phyloP scores from a whole-genome alignment of 805 yeast species.

The Candida broadrunensis region DNA sequence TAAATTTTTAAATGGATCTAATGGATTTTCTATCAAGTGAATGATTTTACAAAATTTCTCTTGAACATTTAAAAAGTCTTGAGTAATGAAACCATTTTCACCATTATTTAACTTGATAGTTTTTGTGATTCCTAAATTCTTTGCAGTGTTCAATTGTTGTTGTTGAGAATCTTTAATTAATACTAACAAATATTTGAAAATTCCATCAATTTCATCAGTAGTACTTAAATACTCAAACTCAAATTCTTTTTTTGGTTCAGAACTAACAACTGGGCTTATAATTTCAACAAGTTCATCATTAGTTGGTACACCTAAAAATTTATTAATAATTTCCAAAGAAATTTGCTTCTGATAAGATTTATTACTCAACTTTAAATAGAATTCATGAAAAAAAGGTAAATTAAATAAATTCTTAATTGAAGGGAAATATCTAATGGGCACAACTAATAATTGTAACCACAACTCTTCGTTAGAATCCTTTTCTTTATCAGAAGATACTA shows the following conservation, averaged over 20 bases:
- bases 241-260: not conserved
- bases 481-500: conserved; percentile 11
- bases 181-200: conserved; percentile 57
- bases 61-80: conserved; percentile 45
- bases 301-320: conserved; percentile 39
- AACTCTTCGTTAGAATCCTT: conserved; percentile 27
- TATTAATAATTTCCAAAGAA: conserved; percentile 59
- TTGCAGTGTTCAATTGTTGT: conserved; percentile 28
- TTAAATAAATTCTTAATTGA: conserved; percentile 40
- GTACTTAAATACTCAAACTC: conserved; percentile 27
- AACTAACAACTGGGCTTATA: not conserved
- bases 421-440: conserved; percentile 46
- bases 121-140: conserved; percentile 37
- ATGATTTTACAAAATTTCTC: conserved; percentile 68
- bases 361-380: conserved; percentile 52
- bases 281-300: conserved; percentile 13
- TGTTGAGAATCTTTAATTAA: conserved; percentile 41
- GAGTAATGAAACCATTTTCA: conserved; percentile 21
- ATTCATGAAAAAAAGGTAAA: conserved; percentile 48
- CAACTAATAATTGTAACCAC: conserved; percentile 45
- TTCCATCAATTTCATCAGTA: conserved; percentile 53
- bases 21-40: conserved; percentile 47
- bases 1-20: conserved; percentile 37
- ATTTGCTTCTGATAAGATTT: conserved; percentile 51
- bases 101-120: conserved; percentile 27